Percentiles rank a stretch among this genome's conserved stretches.
phyloP scores from a whole-genome alignment of 1,139 yeast genomes.

The Fermentozyma sake region DNA sequence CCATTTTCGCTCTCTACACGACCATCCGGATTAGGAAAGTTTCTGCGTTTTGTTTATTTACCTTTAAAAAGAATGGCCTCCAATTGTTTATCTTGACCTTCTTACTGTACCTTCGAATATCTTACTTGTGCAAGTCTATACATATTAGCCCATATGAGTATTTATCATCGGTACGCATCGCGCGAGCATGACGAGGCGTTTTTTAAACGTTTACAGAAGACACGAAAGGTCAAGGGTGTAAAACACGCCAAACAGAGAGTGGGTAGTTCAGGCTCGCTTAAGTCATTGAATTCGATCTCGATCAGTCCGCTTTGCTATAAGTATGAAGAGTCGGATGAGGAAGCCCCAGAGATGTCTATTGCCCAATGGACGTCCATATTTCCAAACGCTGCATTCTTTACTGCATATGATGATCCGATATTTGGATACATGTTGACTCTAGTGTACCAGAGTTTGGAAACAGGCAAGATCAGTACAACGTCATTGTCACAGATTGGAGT shows the following conservation, averaged over 20 bases:
- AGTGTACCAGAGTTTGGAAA: constrained; percentile 45
- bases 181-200: constrained; percentile 31
- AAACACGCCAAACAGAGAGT: constrained; percentile 3
- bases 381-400: constrained; percentile 20
- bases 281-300: too few species aligned
- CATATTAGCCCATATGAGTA: too few species aligned
- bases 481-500: constrained; percentile 70
- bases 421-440: constrained; percentile 52
- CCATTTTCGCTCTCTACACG: too few species aligned
- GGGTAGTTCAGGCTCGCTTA: too few species aligned
- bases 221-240: neutral
- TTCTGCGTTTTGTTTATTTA: too few species aligned
- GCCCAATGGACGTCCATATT: constrained; percentile 4
- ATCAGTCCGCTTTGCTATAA: neutral
- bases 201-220: constrained; percentile 8
- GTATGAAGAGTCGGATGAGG: constrained; percentile 1
- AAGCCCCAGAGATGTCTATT: constrained; percentile 3
- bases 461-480: constrained; percentile 52
- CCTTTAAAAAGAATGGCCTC: too few species aligned
- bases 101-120: too few species aligned
- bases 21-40: too few species aligned
- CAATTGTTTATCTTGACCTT: too few species aligned
- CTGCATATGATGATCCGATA: constrained; percentile 47
- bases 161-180: constrained; percentile 36
- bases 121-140: too few species aligned